Percentiles rank a stretch among this genome's conserved stretches.
These are phyloP conservation scores for Sparassis latifolia DNA, from an alignment of 1,284 basidiomycete species.

Conservation along the genomic window DNA sequence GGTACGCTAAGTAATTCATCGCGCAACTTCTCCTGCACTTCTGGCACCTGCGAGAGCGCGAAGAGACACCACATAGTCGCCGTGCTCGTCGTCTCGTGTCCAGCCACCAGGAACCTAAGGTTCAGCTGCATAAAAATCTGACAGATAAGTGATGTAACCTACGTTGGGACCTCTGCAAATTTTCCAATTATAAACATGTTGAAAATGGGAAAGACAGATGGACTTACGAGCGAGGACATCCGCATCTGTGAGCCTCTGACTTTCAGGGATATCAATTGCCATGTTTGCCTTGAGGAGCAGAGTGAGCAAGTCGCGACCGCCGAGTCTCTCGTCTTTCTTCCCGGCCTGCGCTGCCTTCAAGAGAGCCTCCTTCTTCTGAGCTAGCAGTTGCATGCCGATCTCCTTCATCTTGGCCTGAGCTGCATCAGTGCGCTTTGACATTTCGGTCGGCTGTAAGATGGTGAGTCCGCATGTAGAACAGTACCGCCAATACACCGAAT, in stretches of 20 bases:
- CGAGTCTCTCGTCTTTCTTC: conserved; percentile 40
- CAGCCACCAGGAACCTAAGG: conserved; percentile 47
- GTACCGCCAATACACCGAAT: background rate
- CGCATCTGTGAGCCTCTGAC: conserved; percentile 42
- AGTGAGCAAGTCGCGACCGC: conserved; percentile 35
- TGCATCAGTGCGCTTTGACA: conserved; percentile 12
- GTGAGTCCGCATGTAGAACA: background rate
- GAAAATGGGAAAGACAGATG: background rate
- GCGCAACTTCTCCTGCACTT: conserved; percentile 61
- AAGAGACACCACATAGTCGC: conserved; percentile 56
- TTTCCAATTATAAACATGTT: background rate
- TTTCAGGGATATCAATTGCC: conserved; percentile 34
- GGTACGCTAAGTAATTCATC: conserved; percentile 49
- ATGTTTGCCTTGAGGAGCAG: conserved; percentile 41
- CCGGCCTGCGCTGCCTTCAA: conserved; percentile 4
- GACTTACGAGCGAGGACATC: conserved; percentile 51
- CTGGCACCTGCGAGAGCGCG: conserved; percentile 47
- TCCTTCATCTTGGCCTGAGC: conserved; percentile 28
- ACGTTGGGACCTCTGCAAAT: conserved; percentile 44
- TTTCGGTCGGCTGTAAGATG: conserved; percentile 25
- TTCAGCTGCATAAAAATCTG: background rate
- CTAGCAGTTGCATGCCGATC: conserved; percentile 30
- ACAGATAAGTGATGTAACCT: background rate
- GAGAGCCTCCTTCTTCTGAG: conserved; percentile 31
- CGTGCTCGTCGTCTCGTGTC: conserved; percentile 62